Base-by-base conservation (phyloP, 108 stramenopile genomes). In the Cylindrotheca fusiformis region DNA sequence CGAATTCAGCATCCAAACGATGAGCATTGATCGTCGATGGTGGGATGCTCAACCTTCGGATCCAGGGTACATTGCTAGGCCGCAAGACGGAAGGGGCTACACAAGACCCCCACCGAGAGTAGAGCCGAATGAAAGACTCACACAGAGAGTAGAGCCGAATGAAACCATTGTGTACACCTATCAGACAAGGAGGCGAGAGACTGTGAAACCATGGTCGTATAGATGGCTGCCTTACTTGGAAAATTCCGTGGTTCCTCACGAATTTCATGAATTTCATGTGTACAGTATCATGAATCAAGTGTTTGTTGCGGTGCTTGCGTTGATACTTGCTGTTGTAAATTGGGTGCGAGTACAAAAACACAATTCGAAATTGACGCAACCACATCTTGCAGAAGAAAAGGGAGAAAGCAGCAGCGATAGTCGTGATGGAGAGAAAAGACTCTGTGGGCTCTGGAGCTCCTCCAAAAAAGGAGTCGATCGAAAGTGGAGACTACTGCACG, bases 401-500 rank as follows among this genome's bases (percentile, higher is more conserved):
- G 36, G 10, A 6, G 36, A 41, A 41, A 41, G 6, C 36, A 41
- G 36, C 36, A n/a, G n/a, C 36, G 36, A 41, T 14, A 14, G 14
- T 14, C 10, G 14, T 14, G 36, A 41, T 14, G 36, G 14, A 41
- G 36, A 41, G 14, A 14, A 41, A 41, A 14, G 36, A 41, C 10
- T 41, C 36, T n/a, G n/a, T n/a, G n/a, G n/a, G n/a, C n/a, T n/a
- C n/a, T n/a, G n/a, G n/a, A n/a, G n/a, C n/a, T 41, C 10, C 36
- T 41, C 10, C 36, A 41, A 41, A 41, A 41, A 41, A 41, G 36
- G 10, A 6, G 36, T 10, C 36, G 36, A 6, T 10, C 36, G 14
- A 41, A 41, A 41, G 24, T 98, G 97, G 97, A 93, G 90, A 71
- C 61, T 92, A 21, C 82, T 93, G n/a, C 90, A 92, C 55, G 90